These are phyloP conservation scores for Apiospora sp. DNA, from an alignment of 2,329 filamentous ascomycete genomes.

Conservation along the genomic window DNA sequence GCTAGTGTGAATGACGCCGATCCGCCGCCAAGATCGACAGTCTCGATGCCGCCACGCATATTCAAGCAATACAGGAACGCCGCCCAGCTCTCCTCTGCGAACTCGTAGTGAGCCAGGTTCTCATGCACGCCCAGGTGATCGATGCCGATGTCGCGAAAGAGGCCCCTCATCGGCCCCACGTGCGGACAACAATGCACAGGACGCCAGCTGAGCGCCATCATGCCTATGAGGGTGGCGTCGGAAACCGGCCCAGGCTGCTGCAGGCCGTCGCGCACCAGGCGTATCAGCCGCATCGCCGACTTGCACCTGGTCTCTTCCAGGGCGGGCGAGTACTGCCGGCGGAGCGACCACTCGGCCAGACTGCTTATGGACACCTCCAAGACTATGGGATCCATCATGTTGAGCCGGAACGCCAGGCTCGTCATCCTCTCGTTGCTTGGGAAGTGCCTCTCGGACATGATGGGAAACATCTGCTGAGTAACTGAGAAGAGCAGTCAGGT, in stretches of 20 bases:
- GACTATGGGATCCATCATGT: neutral
- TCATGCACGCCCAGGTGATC: neutral
- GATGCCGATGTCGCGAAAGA: neutral
- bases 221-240: neutral
- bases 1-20: slow-evolving; percentile 3
- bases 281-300: neutral
- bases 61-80: neutral
- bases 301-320: neutral
- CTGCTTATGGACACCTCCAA: neutral
- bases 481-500: neutral
- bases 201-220: slow-evolving; percentile 2
- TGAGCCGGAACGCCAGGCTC: neutral
- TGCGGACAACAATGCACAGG: neutral
- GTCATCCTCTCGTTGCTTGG: neutral
- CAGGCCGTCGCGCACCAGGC: neutral
- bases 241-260: neutral
- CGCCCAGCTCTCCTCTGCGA: neutral
- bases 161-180: neutral
- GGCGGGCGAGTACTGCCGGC: slow-evolving; percentile 1
- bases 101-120: neutral
- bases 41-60: slow-evolving; percentile 3
- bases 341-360: neutral
- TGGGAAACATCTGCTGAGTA: neutral
- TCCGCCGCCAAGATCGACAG: neutral
- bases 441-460: neutral